Evolutionary conservation across 1,284 basidiomycete species (phyloP).

Genomic region (Cryptococcus wingfieldii): DNA sequence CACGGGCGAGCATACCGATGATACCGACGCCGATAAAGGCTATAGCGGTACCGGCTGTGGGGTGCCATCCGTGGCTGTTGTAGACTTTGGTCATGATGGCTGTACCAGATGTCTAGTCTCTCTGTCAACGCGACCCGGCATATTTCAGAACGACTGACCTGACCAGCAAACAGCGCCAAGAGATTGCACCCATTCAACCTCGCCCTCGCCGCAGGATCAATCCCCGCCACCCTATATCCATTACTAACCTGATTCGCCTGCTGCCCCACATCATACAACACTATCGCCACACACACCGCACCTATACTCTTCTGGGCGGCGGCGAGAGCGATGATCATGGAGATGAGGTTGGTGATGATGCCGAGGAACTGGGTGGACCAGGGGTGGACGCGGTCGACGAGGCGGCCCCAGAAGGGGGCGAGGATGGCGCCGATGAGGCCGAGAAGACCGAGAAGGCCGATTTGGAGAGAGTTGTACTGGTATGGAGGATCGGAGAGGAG

Average conservation of each 20-base stretch:
- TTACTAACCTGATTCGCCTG: conserved; percentile 51
- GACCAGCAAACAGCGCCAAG: conserved; percentile 48
- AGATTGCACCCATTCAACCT: conserved; percentile 63
- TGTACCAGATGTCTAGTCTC: conserved; percentile 54
- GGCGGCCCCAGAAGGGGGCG: conserved; percentile 59
- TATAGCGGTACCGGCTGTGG: conserved; percentile 55
- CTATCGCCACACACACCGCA: conserved; percentile 55
- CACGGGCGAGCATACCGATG: conserved; percentile 26
- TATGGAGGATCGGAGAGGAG: conserved; percentile 63
- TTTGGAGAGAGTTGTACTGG: conserved; percentile 56
- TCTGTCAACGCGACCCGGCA: background rate
- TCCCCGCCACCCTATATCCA: conserved; percentile 51
- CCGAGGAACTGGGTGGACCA: conserved; percentile 62
- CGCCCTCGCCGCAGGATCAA: conserved; percentile 57
- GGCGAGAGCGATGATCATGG: conserved; percentile 52
- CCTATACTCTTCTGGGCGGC: conserved; percentile 60
- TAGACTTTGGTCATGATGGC: conserved; percentile 61
- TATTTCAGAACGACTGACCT: conserved; percentile 16
- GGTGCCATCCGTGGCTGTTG: conserved; percentile 59
- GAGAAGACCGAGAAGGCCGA: conserved; percentile 66
- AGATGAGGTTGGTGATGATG: conserved; percentile 40
- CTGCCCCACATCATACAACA: conserved; percentile 51
- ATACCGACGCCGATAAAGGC: conserved; percentile 52
- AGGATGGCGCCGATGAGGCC: conserved; percentile 64
- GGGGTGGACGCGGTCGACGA: conserved; percentile 61